phyloP scores from a whole-genome alignment of 163 green algal genomes.

The Trebouxiophyceae sp. region DNA sequence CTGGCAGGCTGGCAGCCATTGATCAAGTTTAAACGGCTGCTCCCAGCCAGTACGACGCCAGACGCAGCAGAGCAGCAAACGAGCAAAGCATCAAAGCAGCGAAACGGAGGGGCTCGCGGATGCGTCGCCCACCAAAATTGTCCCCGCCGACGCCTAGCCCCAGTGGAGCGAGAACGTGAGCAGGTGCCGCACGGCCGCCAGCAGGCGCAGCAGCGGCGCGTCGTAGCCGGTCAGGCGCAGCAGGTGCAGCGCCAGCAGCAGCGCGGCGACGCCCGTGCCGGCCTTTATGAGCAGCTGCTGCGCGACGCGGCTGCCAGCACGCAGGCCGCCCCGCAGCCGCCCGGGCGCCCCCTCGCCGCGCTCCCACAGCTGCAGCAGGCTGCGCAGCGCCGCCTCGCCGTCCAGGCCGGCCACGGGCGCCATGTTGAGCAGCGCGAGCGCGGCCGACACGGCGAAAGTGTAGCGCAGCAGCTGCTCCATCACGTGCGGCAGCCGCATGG shows the following conservation, averaged over 20 bases:
- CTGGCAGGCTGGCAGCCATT: no score
- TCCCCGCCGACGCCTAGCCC: constrained; percentile 23
- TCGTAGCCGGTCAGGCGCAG: constrained; percentile 13
- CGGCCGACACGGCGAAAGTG: constrained; percentile 23
- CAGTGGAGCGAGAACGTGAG: background rate
- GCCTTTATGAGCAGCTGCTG: background rate
- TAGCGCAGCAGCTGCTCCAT: constrained; percentile 21
- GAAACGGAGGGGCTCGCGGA: constrained; percentile 70
- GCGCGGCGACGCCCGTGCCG: constrained; percentile 3
- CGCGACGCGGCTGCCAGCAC: background rate
- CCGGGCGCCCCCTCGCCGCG: background rate
- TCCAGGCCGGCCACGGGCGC: constrained; percentile 17
- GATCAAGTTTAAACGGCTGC: no score
- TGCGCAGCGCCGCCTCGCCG: constrained; percentile 14
- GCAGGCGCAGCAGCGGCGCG: background rate
- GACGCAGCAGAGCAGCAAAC: no score
- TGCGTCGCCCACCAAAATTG: constrained; percentile 80
- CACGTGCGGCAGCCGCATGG: constrained; percentile 7
- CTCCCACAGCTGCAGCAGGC: background rate
- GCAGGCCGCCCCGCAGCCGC: background rate
- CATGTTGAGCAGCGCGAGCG: constrained; percentile 25
- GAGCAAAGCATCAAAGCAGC: no score
- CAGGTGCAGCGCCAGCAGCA: constrained; percentile 9
- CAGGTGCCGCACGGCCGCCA: background rate
- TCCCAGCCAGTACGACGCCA: no score